Conservation (phyloP, 225 moss, liverwort and hornwort genomes). For the Pseudisothecium myosuroides region DNA sequence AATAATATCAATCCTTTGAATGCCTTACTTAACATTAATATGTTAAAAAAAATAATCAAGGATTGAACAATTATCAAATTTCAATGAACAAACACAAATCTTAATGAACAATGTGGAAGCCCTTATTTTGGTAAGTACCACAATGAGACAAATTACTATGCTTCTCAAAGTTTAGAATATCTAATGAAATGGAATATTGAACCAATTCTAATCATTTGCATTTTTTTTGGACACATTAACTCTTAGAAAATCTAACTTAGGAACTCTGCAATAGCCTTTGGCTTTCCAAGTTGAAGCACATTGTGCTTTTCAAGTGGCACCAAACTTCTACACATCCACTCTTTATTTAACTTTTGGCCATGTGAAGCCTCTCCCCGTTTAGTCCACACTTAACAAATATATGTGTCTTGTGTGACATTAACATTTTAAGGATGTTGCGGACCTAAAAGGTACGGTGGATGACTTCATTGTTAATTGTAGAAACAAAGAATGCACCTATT, state of each 20-base stretch:
- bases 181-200: not conserved
- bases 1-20: not conserved
- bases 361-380: not conserved
- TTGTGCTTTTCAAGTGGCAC: not conserved
- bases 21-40: too few species aligned
- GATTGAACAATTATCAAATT: not conserved
- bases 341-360: not conserved
- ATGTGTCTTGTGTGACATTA: not conserved
- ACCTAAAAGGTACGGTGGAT: not conserved
- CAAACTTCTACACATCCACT: not conserved
- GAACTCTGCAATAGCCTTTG: not conserved
- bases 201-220: not conserved
- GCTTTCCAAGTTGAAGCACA: not conserved
- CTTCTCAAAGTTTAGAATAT: not conserved
- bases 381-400: not conserved
- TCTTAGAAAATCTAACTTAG: not conserved
- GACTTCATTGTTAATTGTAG: not conserved
- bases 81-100: too few species aligned
- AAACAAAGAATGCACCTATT: not conserved
- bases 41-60: not conserved
- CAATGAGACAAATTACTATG: not conserved
- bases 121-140: not conserved
- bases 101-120: too few species aligned
- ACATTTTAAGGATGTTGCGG: rapidly evolving
- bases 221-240: rapidly evolving